Evolutionary conservation across 2,329 filamentous ascomycete species (phyloP).

Genomic region (Talaromyces islandicus): DNA sequence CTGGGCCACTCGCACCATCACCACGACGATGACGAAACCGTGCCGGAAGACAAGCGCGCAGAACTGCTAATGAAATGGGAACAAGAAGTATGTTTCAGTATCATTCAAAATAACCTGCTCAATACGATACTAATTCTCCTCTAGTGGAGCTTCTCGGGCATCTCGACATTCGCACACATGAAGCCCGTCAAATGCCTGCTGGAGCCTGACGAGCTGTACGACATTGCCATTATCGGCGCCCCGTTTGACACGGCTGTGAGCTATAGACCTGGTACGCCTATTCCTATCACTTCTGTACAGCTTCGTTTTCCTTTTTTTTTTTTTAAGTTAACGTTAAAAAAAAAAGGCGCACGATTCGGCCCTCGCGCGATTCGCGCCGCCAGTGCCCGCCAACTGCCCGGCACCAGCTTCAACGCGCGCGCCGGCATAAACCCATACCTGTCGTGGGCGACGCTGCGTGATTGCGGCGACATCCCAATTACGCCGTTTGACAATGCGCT

Average conservation of each 20-base stretch:
- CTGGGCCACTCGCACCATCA: constrained; percentile 31
- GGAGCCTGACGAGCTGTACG: constrained; percentile 57
- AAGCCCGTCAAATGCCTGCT: constrained; percentile 63
- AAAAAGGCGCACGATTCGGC: constrained; percentile 67
- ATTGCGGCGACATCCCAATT: constrained; percentile 87
- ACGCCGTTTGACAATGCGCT: constrained; percentile 81
- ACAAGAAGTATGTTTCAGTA: constrained; percentile 33
- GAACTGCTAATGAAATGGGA: constrained; percentile 44
- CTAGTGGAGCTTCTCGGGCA: constrained; percentile 64
- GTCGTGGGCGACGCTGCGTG: constrained; percentile 71
- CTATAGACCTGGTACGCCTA: constrained; percentile 58
- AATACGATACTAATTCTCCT: not conserved
- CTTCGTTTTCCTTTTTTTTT: not conserved
- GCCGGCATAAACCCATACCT: constrained; percentile 78
- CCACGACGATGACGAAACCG: constrained; percentile 35
- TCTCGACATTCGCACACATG: constrained; percentile 69
- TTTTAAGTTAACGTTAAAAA: no score
- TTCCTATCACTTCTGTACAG: not conserved
- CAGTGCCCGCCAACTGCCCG: constrained; percentile 71
- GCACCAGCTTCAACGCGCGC: constrained; percentile 75
- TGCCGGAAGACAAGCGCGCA: constrained; percentile 33
- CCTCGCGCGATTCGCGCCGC: constrained; percentile 82
- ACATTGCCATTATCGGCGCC: constrained; percentile 66
- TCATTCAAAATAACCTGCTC: not conserved
- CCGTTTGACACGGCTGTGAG: constrained; percentile 70